phyloP scores from a whole-genome alignment of 2,329 filamentous ascomycete species.

The Ophiostoma sp. region DNA sequence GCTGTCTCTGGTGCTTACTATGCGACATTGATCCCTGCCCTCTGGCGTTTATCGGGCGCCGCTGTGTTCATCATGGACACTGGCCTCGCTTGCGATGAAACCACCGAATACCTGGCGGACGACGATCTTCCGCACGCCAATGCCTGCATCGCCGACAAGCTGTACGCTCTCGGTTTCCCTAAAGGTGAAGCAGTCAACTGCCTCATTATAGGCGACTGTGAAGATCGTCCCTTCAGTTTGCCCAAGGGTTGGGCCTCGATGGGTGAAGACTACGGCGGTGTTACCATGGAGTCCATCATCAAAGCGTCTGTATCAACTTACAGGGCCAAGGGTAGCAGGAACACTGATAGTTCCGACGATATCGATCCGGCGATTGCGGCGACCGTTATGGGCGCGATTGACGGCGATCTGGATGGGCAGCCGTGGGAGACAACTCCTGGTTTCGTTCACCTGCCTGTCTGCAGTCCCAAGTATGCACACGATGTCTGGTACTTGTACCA shows the following conservation, averaged over 20 bases:
- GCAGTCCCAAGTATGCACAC: not conserved
- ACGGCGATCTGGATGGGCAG: not conserved
- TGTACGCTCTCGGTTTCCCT: not conserved
- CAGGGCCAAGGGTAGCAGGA: not conserved
- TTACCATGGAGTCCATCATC: not conserved
- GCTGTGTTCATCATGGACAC: not conserved
- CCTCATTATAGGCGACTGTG: no score
- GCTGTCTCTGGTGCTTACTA: not conserved
- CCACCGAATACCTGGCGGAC: not conserved
- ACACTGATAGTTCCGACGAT: not conserved
- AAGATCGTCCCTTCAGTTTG: not conserved
- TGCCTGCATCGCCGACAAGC: not conserved
- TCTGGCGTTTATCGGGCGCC: not conserved
- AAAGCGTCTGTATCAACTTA: not conserved
- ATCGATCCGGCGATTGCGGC: not conserved
- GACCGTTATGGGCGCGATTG: not conserved
- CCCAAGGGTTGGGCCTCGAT: not conserved
- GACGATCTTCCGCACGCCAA: not conserved
- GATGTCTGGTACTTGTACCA: not conserved
- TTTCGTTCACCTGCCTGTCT: not conserved
- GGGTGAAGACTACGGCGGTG: not conserved
- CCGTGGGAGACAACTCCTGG: not conserved
- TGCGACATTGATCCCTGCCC: not conserved
- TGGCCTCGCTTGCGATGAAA: not conserved
- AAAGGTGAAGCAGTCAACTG: not conserved